Evolutionary conservation across 129 eudicot genomes (phyloP).

Genomic region (Tagetes erecta): DNA sequence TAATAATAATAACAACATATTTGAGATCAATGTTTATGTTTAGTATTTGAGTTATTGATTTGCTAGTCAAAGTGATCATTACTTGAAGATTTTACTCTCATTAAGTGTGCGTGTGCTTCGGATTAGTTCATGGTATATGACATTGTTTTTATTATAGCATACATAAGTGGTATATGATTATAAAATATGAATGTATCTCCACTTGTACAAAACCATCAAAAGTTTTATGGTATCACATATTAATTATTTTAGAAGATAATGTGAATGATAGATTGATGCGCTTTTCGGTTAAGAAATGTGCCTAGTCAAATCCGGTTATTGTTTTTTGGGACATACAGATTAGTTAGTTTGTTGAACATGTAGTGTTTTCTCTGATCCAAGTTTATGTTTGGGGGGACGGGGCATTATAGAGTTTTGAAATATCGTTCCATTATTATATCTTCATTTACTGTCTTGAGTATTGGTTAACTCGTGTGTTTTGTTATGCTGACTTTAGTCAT

Average conservation of each 20-base stretch:
- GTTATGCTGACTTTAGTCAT: conserved; percentile 20
- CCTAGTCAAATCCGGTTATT: background rate
- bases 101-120: background rate
- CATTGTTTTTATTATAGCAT: background rate
- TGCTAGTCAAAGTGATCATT: conserved; percentile 5
- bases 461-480: conserved; percentile 1
- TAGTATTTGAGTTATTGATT: conserved; percentile 3
- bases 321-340: background rate
- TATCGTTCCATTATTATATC: conserved; percentile 3
- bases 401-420: background rate
- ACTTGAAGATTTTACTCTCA: background rate
- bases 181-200: background rate
- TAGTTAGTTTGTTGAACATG: background rate
- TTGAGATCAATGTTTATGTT: background rate
- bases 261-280: background rate
- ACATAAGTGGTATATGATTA: background rate
- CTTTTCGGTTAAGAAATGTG: conserved; percentile 3
- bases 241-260: background rate
- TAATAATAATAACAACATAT: background rate
- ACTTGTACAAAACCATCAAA: background rate
- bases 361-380: background rate
- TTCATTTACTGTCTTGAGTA: background rate
- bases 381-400: background rate
- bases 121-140: background rate
- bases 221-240: background rate